Evolutionary conservation across 768 basidiomycete species (phyloP).

Genomic region (Boletus pseudo-olivaceus): DNA sequence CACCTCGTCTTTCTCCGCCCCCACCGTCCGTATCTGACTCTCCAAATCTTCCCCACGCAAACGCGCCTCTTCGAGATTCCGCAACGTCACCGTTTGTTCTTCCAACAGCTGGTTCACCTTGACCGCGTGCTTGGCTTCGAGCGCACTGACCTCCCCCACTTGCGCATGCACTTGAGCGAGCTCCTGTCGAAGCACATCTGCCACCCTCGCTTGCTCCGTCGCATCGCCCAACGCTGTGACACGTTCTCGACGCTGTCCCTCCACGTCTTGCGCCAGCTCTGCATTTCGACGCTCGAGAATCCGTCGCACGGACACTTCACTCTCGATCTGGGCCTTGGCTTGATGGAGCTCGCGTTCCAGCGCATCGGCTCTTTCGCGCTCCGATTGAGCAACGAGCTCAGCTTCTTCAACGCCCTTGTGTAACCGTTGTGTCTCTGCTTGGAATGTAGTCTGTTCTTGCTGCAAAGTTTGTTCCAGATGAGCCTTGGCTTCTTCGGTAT

Average conservation of each 20-base stretch:
- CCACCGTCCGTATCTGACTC: constrained; percentile 65
- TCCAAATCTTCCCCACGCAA: constrained; percentile 72
- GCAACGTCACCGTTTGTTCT: constrained; percentile 71
- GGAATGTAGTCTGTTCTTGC: constrained; percentile 53
- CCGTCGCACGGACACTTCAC: constrained; percentile 56
- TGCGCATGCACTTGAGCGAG: constrained; percentile 57
- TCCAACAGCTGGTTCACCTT: constrained; percentile 66
- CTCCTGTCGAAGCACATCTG: constrained; percentile 60
- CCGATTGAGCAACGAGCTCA: constrained; percentile 36
- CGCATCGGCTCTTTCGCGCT: constrained; percentile 50
- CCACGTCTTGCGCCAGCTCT: constrained; percentile 53
- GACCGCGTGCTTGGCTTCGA: constrained; percentile 60
- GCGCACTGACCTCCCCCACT: constrained; percentile 62
- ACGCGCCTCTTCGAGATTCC: constrained; percentile 72
- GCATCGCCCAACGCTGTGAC: constrained; percentile 62
- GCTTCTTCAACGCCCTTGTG: constrained; percentile 41
- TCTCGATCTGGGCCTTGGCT: constrained; percentile 59
- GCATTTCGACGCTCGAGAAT: constrained; percentile 63
- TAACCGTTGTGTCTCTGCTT: constrained; percentile 55
- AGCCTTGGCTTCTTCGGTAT: constrained; percentile 51
- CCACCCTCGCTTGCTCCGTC: constrained; percentile 58
- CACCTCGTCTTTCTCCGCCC: constrained; percentile 65
- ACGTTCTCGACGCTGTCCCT: constrained; percentile 51
- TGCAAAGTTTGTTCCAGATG: constrained; percentile 56
- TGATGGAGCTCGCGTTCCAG: constrained; percentile 66